Evolutionary conservation across 257 asterid species (phyloP).

Genomic region (Vinca minor): DNA sequence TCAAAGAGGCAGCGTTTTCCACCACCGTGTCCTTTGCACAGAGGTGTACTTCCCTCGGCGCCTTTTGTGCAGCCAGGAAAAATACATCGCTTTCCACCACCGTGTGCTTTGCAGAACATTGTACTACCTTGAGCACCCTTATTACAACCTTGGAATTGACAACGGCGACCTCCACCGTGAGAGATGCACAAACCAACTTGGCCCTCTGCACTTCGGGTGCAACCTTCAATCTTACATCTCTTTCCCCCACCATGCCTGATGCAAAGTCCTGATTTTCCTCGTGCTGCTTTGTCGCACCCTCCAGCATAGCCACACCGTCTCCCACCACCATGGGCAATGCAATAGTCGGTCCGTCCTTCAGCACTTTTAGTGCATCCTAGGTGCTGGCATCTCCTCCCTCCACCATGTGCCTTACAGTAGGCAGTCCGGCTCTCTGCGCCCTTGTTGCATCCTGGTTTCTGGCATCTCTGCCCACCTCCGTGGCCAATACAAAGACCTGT

Average conservation of each 20-base stretch:
- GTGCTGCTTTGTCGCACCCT: conserved; percentile 81
- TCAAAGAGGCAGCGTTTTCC: conserved; percentile 81
- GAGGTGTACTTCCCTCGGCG: conserved; percentile 88
- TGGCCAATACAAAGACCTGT: conserved; percentile 83
- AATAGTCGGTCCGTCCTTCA: conserved; percentile 71
- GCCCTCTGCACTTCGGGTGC: conserved; percentile 88
- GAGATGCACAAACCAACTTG: conserved; percentile 82
- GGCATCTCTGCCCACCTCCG: conserved; percentile 93
- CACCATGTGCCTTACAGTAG: conserved; percentile 85
- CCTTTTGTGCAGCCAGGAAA: conserved; percentile 84
- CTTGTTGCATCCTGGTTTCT: conserved; percentile 65
- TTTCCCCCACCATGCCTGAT: conserved; percentile 91
- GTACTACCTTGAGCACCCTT: conserved; percentile 95
- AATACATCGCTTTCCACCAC: conserved; percentile 83
- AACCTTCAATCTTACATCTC: conserved; percentile 74
- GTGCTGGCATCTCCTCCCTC: conserved; percentile 64
- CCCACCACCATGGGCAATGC: conserved; percentile 91
- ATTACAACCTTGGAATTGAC: conserved; percentile 41
- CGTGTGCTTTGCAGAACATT: conserved; percentile 76
- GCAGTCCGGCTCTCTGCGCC: conserved; percentile 94
- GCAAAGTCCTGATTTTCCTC: conserved; percentile 93
- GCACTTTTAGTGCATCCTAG: conserved; percentile 91
- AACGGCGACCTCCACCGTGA: conserved; percentile 90
- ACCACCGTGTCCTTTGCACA: conserved; percentile 96
- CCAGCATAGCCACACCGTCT: conserved; percentile 47